Base-by-base conservation (phyloP, 345 rosid genomes). In the Capsella bursapastoris region DNA sequence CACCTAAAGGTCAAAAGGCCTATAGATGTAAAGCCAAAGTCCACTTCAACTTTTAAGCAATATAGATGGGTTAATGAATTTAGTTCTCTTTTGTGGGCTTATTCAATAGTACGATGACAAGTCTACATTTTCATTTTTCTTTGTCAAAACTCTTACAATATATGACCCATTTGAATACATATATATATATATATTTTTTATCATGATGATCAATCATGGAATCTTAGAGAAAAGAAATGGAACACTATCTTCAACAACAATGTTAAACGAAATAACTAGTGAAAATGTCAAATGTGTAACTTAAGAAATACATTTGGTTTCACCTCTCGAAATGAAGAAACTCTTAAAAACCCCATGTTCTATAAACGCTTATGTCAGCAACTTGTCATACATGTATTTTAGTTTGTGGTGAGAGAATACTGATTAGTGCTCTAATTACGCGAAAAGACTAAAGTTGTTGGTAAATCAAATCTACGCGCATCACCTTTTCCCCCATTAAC, bases 401-500 rank as follows among this genome's bases (percentile, higher is more conserved):
- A 22, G 0, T 22, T 22, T 22, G 25, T 62, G 15, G 44, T 60
- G 15, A 69, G 62, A 63, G 22, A 63, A 62, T 69, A 76, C 75
- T 62, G 65, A 76, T 69, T 62, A 76, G 79, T 69, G 79, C 70
- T 69, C 43, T 62, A 53, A 75, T 75, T 69, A 57, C 44, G 34
- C 60, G 8, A 56, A 48, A 48, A 59, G 74, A 57, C 57, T 43
- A 57, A 66, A 61, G 31, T 66, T 43, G 62, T 29, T 66, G 22
- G 47, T 60, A 37, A n/a, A 68, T 71, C 79, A 76, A 76, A 69
- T 76, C 79, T 61, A 75, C 32, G 34, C 79, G 51, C 57, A 75
- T 22, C 25, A 61, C 64, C 57, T 32, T 57, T 65, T 32, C 63
- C 65, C 69, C 79, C 74, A 76, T 68, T 69, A 69, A 53, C 64